Evolutionary conservation across 2,329 filamentous ascomycete genomes (phyloP).

Genomic region (Penicillium aurantiogriseum): DNA sequence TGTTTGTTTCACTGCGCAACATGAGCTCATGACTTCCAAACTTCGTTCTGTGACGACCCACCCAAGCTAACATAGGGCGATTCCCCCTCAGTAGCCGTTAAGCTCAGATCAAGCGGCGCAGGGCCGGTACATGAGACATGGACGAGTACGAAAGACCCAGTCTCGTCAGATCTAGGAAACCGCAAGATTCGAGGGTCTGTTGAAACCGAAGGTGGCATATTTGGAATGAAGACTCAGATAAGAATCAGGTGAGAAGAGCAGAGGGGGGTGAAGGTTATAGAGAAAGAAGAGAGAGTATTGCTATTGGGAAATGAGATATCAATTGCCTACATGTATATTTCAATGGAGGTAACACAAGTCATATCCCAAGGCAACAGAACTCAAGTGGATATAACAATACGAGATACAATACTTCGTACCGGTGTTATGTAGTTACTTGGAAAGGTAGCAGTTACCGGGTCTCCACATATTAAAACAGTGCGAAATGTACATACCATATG

Average conservation of each 20-base stretch:
- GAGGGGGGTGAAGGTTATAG: conserved; percentile 1
- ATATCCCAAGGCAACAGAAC: not conserved
- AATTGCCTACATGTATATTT: not conserved
- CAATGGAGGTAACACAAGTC: not conserved
- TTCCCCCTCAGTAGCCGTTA: conserved; percentile 60
- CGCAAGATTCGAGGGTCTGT: conserved; percentile 43
- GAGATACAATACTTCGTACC: too few relatives aligned
- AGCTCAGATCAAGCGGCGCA: conserved; percentile 51
- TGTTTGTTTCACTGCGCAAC: conserved; percentile 36
- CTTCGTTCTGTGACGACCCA: conserved; percentile 25
- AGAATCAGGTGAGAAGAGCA: not conserved
- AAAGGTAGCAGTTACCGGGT: not conserved
- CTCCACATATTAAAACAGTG: not conserved
- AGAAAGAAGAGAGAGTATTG: not conserved
- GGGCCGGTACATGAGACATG: conserved; percentile 44
- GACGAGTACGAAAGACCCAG: conserved; percentile 48
- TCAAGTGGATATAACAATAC: not conserved
- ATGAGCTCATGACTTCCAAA: conserved; percentile 13
- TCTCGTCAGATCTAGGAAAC: conserved; percentile 48
- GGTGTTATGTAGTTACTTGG: too few relatives aligned
- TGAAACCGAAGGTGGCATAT: conserved; percentile 14
- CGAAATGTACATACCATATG: too few relatives aligned
- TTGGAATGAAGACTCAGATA: not conserved
- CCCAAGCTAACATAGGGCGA: conserved; percentile 51
- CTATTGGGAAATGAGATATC: not conserved